A percentile compares a stretch with the other conserved stretches of the same genome.
Evolutionary conservation across 2,329 filamentous ascomycete genomes (phyloP).

Genomic region (Colletotrichum sojae): DNA sequence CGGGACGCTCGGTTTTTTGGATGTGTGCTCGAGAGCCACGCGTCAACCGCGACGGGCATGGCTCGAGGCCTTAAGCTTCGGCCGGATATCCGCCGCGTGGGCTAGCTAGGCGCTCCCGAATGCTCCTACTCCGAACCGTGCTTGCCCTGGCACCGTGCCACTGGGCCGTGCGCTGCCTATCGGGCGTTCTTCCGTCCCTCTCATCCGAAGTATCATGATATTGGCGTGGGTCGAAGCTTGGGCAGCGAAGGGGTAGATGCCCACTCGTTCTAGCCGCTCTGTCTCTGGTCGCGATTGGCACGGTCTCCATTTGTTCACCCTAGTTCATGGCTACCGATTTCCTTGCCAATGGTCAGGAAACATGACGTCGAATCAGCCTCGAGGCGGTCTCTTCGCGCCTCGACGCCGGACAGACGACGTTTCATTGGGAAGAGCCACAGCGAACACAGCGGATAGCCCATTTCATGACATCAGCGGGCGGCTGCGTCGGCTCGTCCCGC

Average conservation of each 20-base stretch:
- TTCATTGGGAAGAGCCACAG: not conserved
- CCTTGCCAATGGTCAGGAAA: not conserved
- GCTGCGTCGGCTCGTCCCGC: conserved; percentile 17
- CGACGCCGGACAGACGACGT: not conserved
- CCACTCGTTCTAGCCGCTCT: not conserved
- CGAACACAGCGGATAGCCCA: not conserved
- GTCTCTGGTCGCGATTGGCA: not conserved
- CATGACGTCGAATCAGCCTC: conserved; percentile 1
- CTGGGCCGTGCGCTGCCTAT: conserved; percentile 9
- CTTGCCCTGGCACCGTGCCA: not conserved
- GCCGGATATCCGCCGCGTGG: conserved; percentile 33
- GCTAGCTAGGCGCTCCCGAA: conserved; percentile 23
- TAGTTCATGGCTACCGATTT: not conserved
- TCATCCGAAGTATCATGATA: not conserved
- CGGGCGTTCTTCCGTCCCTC: not conserved
- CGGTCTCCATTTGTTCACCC: not conserved
- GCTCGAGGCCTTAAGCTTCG: conserved; percentile 29
- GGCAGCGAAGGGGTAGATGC: not conserved
- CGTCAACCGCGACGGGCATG: conserved; percentile 5
- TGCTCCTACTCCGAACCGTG: conserved; percentile 21
- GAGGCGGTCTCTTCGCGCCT: not conserved
- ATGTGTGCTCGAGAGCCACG: not conserved
- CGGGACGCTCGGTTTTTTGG: not conserved
- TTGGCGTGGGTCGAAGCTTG: too few species aligned
- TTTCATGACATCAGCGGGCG: not conserved